Percentiles rank a stretch among this genome's conserved stretches.
These are phyloP conservation scores for Zymoseptoria tritici DNA, from an alignment of 2,329 filamentous ascomycete genomes.

Conservation along the genomic window DNA sequence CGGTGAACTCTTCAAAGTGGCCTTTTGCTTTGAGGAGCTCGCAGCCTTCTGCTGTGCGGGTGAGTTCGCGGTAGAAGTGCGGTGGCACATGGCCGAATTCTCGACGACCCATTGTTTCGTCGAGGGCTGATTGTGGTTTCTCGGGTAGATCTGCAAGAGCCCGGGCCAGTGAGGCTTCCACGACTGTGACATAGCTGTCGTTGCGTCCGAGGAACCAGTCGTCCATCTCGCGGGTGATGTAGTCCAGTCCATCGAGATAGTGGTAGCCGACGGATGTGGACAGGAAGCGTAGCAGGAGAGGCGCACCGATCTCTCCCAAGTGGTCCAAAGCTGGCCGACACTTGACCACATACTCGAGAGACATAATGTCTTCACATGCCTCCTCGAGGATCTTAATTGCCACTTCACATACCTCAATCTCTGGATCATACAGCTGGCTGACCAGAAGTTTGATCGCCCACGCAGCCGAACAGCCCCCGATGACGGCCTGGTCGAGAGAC, in stretches of 20 bases:
- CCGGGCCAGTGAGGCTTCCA: slow-evolving; percentile 89
- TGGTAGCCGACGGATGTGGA: slow-evolving; percentile 97
- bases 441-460: slow-evolving; percentile 97
- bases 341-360: slow-evolving; percentile 92
- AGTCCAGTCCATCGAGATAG: slow-evolving; percentile 92
- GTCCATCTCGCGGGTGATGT: slow-evolving; percentile 99
- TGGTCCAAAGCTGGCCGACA: slow-evolving; percentile 92
- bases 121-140: slow-evolving; percentile 39
- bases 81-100: slow-evolving; percentile 66
- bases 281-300: slow-evolving; percentile 81
- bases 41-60: slow-evolving; percentile 86
- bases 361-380: slow-evolving; percentile 84
- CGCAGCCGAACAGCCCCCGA: slow-evolving; percentile 62
- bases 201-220: slow-evolving; percentile 98
- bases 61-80: slow-evolving; percentile 94
- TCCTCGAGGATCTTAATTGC: slow-evolving; percentile 97
- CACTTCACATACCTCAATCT: slow-evolving; percentile 91
- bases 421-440: slow-evolving; percentile 95
- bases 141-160: slow-evolving; percentile 62
- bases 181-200: slow-evolving; percentile 87
- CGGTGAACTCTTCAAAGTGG: slow-evolving; percentile 88
- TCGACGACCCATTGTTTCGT: slow-evolving; percentile 41
- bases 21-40: slow-evolving; percentile 84
- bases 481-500: slow-evolving; percentile 37
- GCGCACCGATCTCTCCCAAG: slow-evolving; percentile 91